Conservation (phyloP, 1,139 yeast genomes). For the Yamadazyma triangularis region DNA sequence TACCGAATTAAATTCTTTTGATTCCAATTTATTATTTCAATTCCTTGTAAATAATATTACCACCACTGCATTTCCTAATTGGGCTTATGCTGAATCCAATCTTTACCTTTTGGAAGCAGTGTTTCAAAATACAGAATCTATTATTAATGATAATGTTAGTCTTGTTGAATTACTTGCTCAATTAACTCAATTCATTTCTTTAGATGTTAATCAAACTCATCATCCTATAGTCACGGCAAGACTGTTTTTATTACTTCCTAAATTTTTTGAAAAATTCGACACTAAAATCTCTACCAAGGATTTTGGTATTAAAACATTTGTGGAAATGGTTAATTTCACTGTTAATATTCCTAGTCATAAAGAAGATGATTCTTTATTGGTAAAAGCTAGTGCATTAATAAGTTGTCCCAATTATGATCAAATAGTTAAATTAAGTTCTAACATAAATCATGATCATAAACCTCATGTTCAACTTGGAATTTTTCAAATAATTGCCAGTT, state of each 20-base stretch:
- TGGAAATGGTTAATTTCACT: constrained; percentile 28
- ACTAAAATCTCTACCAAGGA: constrained; percentile 25
- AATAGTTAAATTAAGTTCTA: constrained; percentile 31
- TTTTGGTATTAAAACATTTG: constrained; percentile 36
- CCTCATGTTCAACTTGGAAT: constrained; percentile 22
- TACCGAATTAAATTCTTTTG: constrained; percentile 37
- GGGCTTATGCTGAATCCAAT: constrained; percentile 34
- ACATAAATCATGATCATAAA: constrained; percentile 11
- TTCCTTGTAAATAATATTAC: constrained; percentile 15
- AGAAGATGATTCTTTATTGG: constrained; percentile 13
- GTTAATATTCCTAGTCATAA: constrained; percentile 13
- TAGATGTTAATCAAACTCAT: constrained; percentile 1
- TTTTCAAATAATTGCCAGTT: constrained; percentile 26
- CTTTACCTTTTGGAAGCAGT: constrained; percentile 38
- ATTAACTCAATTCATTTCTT: constrained; percentile 1
- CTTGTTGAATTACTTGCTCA: constrained; percentile 18
- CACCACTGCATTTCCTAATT: constrained; percentile 8
- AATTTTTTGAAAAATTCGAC: constrained; percentile 50
- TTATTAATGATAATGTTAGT: constrained; percentile 14
- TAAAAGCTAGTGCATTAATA: constrained; percentile 44
- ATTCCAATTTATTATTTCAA: constrained; percentile 26
- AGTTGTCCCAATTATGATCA: constrained; percentile 52
- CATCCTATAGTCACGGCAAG: constrained; percentile 40
- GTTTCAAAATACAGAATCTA: constrained; percentile 42
- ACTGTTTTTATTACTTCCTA: constrained; percentile 49